Evolutionary conservation across 805 yeast genomes (phyloP).

Genomic region (Ogataea sp.): DNA sequence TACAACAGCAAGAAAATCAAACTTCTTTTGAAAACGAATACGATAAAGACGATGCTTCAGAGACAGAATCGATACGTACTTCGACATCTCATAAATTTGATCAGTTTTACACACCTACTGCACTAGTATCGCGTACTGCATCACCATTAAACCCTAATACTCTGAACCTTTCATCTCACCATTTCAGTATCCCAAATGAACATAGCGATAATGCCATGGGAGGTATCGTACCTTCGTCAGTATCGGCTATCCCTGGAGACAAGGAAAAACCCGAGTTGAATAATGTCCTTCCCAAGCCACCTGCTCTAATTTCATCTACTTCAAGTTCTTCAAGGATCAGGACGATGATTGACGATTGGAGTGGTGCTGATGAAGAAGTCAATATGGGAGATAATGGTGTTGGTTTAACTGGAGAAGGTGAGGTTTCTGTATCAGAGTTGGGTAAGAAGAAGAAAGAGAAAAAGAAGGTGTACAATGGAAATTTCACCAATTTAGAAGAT

Average conservation of each 20-base stretch:
- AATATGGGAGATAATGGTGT: not conserved
- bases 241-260: not conserved
- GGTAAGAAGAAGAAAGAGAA: conserved; percentile 21
- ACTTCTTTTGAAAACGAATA: not conserved
- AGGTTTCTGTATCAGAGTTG: too few relatives aligned
- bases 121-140: conserved; percentile 11
- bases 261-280: too few relatives aligned
- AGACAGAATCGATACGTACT: too few relatives aligned
- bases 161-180: conserved; percentile 15
- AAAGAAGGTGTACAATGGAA: conserved; percentile 49
- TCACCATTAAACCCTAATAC: conserved; percentile 9
- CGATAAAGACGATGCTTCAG: not conserved
- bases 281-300: too few relatives aligned
- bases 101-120: conserved; percentile 15
- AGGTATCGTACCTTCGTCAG: too few relatives aligned
- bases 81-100: too few relatives aligned
- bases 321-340: not conserved
- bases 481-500: conserved; percentile 44
- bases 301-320: not conserved
- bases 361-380: not conserved
- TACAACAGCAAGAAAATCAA: not conserved
- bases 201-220: too few relatives aligned
- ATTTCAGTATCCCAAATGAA: conserved; percentile 13
- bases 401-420: not conserved
- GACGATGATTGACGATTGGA: conserved; percentile 9